Evolutionary conservation across 768 basidiomycete genomes (phyloP), one percentile per base, ranked within the genome.

Genomic region (Rhizopogon roseolus): DNA sequence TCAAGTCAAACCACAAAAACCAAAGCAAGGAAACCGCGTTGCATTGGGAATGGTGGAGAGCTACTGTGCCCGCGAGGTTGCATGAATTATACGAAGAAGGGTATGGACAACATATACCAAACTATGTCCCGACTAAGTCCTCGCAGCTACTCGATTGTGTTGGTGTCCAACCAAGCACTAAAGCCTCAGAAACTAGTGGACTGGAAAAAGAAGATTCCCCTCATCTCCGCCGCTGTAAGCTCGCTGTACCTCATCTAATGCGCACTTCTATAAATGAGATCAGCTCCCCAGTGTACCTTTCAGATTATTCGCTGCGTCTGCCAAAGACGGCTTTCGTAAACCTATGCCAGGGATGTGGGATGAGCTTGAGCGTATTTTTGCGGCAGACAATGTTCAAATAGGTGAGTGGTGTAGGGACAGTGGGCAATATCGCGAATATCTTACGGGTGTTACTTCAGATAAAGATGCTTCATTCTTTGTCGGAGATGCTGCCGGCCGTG

Each of bases 261-360:
- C 53, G 39, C 27, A 16, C 13, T 39, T 16, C 29, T 7, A 36
- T 16, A 16, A 27, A 13, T 37, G 25, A 14, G 27, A 46, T 43
- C 62, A 93, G 91, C 68, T 93, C n/a, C 76, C 82, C 0, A 73
- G 79, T 16, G 73, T 90, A 0, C 91, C 93, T 0, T 87, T 97
- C 62, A 82, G 81, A 41, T 59, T 96, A 36, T 79, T 93, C 53
- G 93, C 89, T 7, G 93, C 93, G 0, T 82, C 78, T 2, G 81
- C 77, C 5, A 83, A 77, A 58, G 93, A 96, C 61, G 76, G 76
- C 32, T 91, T 81, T 61, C 76, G 94, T 14, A 97, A 97, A 67
- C 94, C 94, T 4, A 86, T 90, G 76, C 82, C 81, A 10, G 92
- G 92, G 3, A 93, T 95, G 79, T 96, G 87, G 85, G 73, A 79